Conservation (phyloP, 306 rosid species). For the Aeschynomene evenia region DNA sequence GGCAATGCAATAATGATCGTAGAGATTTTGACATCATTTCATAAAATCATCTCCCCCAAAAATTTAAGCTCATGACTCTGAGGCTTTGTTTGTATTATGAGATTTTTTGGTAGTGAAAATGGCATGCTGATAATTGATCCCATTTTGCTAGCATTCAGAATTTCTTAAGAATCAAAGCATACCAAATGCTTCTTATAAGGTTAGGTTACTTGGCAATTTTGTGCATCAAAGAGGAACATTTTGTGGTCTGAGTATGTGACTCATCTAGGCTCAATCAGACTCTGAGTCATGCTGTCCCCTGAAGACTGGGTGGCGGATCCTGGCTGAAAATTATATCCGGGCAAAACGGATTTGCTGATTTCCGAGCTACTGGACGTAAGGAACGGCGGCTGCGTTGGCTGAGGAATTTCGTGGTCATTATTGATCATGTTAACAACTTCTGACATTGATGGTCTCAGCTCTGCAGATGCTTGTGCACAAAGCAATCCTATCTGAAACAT, state of each 20-base stretch:
- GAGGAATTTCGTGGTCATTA: slow-evolving; percentile 19
- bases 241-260: neutral
- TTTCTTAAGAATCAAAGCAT: neutral
- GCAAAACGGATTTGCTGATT: slow-evolving; percentile 2
- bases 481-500: slow-evolving; percentile 39
- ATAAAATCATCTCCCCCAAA: no score
- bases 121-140: slow-evolving; percentile 6
- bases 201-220: slow-evolving; percentile 3
- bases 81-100: neutral
- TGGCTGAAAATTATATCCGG: slow-evolving; percentile 15
- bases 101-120: neutral
- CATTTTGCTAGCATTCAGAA: neutral
- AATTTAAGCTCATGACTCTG: no score
- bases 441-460: slow-evolving; percentile 40
- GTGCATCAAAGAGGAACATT: slow-evolving; percentile 20
- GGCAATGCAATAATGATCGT: no score
- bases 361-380: slow-evolving; percentile 26
- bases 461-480: slow-evolving; percentile 39
- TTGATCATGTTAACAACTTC: slow-evolving; percentile 34
- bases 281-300: slow-evolving; percentile 32
- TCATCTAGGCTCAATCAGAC: slow-evolving; percentile 30
- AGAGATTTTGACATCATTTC: slow-evolving; percentile 4
- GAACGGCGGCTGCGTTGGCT: slow-evolving; percentile 40
- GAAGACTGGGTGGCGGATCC: slow-evolving; percentile 32
- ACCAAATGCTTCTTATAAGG: neutral